Base-by-base conservation (phyloP, 2,329 filamentous ascomycete species). In the Chaetothyriales sp. region DNA sequence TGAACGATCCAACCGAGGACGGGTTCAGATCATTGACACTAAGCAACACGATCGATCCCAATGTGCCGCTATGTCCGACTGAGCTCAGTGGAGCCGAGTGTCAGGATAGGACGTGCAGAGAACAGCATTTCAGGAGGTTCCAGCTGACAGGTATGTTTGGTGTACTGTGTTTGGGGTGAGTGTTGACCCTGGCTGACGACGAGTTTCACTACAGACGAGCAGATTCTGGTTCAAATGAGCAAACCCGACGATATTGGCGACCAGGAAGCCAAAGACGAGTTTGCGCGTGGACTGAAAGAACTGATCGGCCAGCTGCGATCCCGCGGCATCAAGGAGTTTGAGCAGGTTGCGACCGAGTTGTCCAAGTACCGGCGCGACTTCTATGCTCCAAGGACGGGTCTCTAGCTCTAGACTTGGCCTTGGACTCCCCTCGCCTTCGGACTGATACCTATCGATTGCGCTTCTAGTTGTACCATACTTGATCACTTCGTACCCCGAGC, bases 11-110 rank as follows among this genome's bases (percentile, higher is more conserved):
- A 51, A 80, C 95, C 51, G 65, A 78, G 51, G 83, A 82, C 55
- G 90, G 90, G 44, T 83, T 88, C 63, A 82, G 84, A 63, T 96
- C 92, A 57, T 75, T 93, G 71, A 96, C 89, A 44, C 96, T 90
- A 70, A 95, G 86, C 70, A 86, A 94, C 68, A 83, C 81, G 59
- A 94, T 98, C 67, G 81, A 95, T 64, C 74, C 81, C 20, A 74
- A 79, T 54, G 81, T 77, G 59, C 77, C 78, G 55, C 63, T 96
- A 47, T 98, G 92, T 67, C 82, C 80, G 39, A 83, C 79, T 61
- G 86, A 94, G 66, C 70, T 85, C 55, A 73, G 75, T 46, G 81
- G 80, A 49, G 79, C 80, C 54, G 71, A 74, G 58, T 96, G 92
- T 75, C 81, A 83, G 59, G 85, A 89, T 62, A 65, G 70, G 53